Percentiles rank a stretch among this genome's conserved stretches.
Evolutionary conservation across 192 early-diverging fungal species (phyloP).

Genomic region (Backusella circina): DNA sequence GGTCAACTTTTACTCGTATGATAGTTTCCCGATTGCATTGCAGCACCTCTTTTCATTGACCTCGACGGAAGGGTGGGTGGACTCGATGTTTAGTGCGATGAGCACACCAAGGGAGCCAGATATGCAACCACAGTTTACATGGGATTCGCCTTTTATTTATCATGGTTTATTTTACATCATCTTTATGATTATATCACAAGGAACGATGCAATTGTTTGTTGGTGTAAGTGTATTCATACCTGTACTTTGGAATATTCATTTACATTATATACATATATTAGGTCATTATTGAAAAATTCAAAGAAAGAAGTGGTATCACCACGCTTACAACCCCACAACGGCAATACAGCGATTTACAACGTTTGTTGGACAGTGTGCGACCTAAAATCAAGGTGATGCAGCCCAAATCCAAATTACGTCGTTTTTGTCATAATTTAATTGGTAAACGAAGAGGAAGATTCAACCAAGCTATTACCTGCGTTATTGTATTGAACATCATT

Average conservation of each 20-base stretch:
- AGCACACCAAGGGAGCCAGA: conserved; percentile 24
- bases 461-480: conserved; percentile 27
- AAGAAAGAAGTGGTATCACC: conserved; percentile 45
- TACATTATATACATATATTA: conserved; percentile 16
- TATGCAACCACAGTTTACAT: conserved; percentile 21
- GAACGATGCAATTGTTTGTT: conserved; percentile 29
- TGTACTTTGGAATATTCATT: not conserved
- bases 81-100: conserved; percentile 29
- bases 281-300: conserved; percentile 54
- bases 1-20: conserved; percentile 42
- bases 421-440: conserved; percentile 37
- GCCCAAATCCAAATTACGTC: conserved; percentile 31
- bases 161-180: conserved; percentile 19
- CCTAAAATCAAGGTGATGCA: conserved; percentile 38
- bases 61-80: conserved; percentile 53
- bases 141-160: conserved; percentile 20
- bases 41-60: conserved; percentile 45
- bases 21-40: conserved; percentile 44
- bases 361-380: conserved; percentile 41
- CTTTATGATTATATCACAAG: conserved; percentile 33
- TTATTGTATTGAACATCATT: conserved; percentile 40
- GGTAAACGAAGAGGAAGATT: conserved; percentile 36
- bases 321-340: conserved; percentile 48
- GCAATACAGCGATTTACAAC: conserved; percentile 49
- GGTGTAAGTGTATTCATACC: conserved; percentile 15